Base-by-base conservation (phyloP, 192 early-diverging fungal genomes). In the Lobulomyces angularis region DNA sequence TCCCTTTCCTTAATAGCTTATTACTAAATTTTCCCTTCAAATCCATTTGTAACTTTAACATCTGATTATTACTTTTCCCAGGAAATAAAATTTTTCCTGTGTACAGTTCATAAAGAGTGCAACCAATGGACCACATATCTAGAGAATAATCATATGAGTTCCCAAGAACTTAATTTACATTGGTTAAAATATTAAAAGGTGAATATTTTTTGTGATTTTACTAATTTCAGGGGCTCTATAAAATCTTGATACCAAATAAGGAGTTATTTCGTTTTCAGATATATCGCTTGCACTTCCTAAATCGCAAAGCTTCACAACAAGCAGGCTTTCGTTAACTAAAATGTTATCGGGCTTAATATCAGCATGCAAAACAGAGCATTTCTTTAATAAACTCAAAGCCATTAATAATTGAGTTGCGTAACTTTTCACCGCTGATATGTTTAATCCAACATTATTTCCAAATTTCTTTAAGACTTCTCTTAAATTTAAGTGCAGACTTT, bases 321-420 rank as follows among this genome's bases (percentile, higher is more conserved):
- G 84, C 46, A 85, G 79, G 44, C 65, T 61, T 46, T 86, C 86
- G 7, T 77, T 80, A 2, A 90, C 91, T 41, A 97, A 66, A 50
- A 95, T 86, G 59, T 97, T 97, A 51, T 97, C 94, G 0, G 94
- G 94, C 55, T 97, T 97, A 61, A 97, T 87, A 55, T 97, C 94
- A 32, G 90, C 87, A 50, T 97, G 94, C 6, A 96, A 48, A 11
- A 97, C 65, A 18, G 77, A 76, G 58, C 80, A 80, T 51, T 81
- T 81, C 43, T 78, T 77, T 16, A 97, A 62, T 8, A 89, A 59
- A 25, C 85, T 81, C 35, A 96, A 66, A 4, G 88, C 66, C 37
- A 84, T 53, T 37, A 97, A 82, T 37, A 97, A 64, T 34, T 97
- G 94, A 28, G 83, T 81, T 6, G 84, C 85, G 57, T 95, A 97